Evolutionary conservation across 306 rosid genomes (phyloP).

Genomic region (Quercus aquifolioides): DNA sequence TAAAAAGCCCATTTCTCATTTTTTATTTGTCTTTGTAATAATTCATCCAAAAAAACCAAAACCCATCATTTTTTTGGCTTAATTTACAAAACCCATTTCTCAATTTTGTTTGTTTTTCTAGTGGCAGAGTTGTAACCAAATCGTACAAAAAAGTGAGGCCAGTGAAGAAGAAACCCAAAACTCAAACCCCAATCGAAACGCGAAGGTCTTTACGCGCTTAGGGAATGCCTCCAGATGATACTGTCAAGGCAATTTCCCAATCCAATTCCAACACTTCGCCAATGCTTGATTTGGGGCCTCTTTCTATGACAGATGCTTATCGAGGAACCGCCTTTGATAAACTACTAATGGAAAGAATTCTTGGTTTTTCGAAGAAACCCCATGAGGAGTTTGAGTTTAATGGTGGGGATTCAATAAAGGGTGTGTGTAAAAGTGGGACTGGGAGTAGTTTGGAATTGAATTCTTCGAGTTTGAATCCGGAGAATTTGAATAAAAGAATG

Average conservation of each 20-base stretch:
- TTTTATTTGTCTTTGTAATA: background rate
- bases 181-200: constrained; percentile 46
- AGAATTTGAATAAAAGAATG: constrained; percentile 10
- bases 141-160: constrained; percentile 33
- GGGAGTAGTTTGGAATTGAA: constrained; percentile 27
- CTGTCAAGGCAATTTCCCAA: constrained; percentile 1
- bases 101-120: background rate
- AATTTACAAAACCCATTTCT: background rate
- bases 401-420: constrained; percentile 2
- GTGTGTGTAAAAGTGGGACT: background rate
- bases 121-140: constrained; percentile 48
- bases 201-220: constrained; percentile 70
- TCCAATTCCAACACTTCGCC: background rate
- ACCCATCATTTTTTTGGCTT: too few species aligned
- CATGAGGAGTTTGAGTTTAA: constrained; percentile 1
- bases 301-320: constrained; percentile 44
- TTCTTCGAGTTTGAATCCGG: constrained; percentile 47
- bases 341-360: constrained; percentile 35
- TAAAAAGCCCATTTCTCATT: background rate
- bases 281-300: constrained; percentile 35
- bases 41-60: too few species aligned
- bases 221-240: constrained; percentile 42
- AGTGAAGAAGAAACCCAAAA: constrained; percentile 43
- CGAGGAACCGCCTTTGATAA: constrained; percentile 32
- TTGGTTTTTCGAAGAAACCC: constrained; percentile 29